phyloP scores from a whole-genome alignment of 805 yeast species.

The Starmera pachycereana region DNA sequence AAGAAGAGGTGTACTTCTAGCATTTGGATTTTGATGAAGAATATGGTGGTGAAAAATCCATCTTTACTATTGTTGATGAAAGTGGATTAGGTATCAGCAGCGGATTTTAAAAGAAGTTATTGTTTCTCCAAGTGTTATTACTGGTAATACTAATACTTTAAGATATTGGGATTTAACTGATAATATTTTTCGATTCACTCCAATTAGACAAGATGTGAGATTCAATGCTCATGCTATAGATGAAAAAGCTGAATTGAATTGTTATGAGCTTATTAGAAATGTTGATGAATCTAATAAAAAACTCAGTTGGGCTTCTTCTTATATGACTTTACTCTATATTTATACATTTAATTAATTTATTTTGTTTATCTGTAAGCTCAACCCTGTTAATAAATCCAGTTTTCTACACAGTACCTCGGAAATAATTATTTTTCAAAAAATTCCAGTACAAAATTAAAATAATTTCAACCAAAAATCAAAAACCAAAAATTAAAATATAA shows the following conservation, averaged over 20 bases:
- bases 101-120: not conserved
- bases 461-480: no score
- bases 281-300: not conserved
- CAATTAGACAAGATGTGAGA: not conserved
- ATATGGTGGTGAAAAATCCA: constrained; percentile 42
- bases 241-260: constrained; percentile 1
- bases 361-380: no score
- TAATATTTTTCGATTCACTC: not conserved
- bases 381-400: no score
- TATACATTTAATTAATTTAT: no score
- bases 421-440: no score
- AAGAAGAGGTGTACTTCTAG: constrained; percentile 39
- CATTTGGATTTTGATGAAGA: constrained; percentile 70
- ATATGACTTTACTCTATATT: no score
- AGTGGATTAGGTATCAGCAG: constrained; percentile 34
- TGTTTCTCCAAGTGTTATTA: not conserved
- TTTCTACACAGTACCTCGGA: no score
- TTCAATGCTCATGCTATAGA: constrained; percentile 1
- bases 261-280: not conserved
- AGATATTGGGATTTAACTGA: not conserved
- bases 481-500: no score
- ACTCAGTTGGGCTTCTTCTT: no score
- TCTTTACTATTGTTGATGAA: constrained; percentile 66
- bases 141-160: constrained; percentile 1
- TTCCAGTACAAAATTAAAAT: no score